These are phyloP conservation scores for Spathaspora hagerdaliae DNA, from an alignment of 805 yeast genomes.

Conservation along the genomic window DNA sequence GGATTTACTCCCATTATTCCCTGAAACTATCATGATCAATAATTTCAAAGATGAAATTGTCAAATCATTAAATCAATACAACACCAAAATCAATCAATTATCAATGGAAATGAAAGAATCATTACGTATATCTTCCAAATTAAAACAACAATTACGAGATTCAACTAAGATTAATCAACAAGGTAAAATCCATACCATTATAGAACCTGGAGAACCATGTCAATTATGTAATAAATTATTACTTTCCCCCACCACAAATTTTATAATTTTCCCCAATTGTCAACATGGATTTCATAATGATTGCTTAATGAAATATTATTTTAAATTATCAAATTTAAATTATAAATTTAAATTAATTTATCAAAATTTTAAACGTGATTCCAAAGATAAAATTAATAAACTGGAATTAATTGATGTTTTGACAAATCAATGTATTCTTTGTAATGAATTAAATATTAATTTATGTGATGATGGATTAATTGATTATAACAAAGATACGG, in stretches of 20 bases:
- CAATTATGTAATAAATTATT: slow-evolving; percentile 64
- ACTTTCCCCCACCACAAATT: slow-evolving; percentile 63
- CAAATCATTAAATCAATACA: slow-evolving; percentile 70
- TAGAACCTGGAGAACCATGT: slow-evolving; percentile 86
- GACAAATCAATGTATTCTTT: slow-evolving; percentile 64
- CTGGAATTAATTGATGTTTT: slow-evolving; percentile 57
- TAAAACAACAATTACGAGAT: slow-evolving; percentile 54
- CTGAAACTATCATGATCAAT: slow-evolving; percentile 78
- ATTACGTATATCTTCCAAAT: slow-evolving; percentile 50
- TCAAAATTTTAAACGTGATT: slow-evolving; percentile 46
- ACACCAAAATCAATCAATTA: slow-evolving; percentile 58
- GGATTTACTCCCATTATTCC: slow-evolving; percentile 80
- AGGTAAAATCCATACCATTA: slow-evolving; percentile 52
- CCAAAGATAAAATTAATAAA: slow-evolving; percentile 32
- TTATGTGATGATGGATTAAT: slow-evolving; percentile 62
- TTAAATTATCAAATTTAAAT: slow-evolving; percentile 54
- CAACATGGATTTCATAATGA: slow-evolving; percentile 87
- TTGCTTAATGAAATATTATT: slow-evolving; percentile 64
- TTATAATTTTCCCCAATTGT: slow-evolving; percentile 78
- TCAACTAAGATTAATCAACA: slow-evolving; percentile 25
- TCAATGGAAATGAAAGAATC: slow-evolving; percentile 77
- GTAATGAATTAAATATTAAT: slow-evolving; percentile 71
- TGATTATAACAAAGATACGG: slow-evolving; percentile 12
- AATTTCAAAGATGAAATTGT: slow-evolving; percentile 82
- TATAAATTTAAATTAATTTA: slow-evolving; percentile 62